Percentiles rank a stretch among this genome's conserved stretches.
phyloP scores from a whole-genome alignment of 2,329 filamentous ascomycete genomes.

The Pseudocercospora crystallina region DNA sequence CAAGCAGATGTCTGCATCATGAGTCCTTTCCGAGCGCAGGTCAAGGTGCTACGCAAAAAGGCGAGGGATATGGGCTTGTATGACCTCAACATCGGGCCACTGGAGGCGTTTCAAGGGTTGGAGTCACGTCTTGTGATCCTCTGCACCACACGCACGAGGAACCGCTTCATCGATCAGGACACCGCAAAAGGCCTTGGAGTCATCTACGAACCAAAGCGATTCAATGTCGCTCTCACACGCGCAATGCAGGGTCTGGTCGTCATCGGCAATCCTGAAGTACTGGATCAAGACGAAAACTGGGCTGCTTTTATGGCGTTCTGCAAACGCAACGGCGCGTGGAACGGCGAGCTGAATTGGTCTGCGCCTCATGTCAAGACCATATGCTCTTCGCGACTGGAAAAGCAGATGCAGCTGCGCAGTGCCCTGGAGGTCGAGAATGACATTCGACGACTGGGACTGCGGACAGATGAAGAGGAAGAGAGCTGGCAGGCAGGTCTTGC shows the following conservation, averaged over 20 bases:
- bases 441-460: slow-evolving; percentile 4
- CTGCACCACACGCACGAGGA: slow-evolving; percentile 29
- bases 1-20: slow-evolving; percentile 29
- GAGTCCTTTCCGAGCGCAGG: slow-evolving; percentile 30
- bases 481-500: slow-evolving; percentile 6
- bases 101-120: slow-evolving; percentile 32
- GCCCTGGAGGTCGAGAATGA: not conserved
- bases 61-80: slow-evolving; percentile 13
- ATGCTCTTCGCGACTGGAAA: slow-evolving; percentile 23
- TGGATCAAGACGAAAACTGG: slow-evolving; percentile 27
- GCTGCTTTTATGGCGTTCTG: slow-evolving; percentile 27
- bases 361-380: slow-evolving; percentile 16
- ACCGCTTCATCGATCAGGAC: slow-evolving; percentile 29
- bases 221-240: slow-evolving; percentile 30
- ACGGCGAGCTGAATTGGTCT: slow-evolving; percentile 7
- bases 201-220: slow-evolving; percentile 27
- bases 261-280: slow-evolving; percentile 26
- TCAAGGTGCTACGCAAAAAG: slow-evolving; percentile 22
- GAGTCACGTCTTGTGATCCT: slow-evolving; percentile 28
- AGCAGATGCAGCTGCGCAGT: slow-evolving; percentile 15
- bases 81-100: slow-evolving; percentile 26
- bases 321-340: slow-evolving; percentile 19
- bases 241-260: slow-evolving; percentile 28
- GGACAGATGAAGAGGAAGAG: slow-evolving; percentile 1
- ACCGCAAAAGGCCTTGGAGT: slow-evolving; percentile 26